phyloP scores from a whole-genome alignment of 148 eudicot genomes.

The Rhododendron williamsianum region DNA sequence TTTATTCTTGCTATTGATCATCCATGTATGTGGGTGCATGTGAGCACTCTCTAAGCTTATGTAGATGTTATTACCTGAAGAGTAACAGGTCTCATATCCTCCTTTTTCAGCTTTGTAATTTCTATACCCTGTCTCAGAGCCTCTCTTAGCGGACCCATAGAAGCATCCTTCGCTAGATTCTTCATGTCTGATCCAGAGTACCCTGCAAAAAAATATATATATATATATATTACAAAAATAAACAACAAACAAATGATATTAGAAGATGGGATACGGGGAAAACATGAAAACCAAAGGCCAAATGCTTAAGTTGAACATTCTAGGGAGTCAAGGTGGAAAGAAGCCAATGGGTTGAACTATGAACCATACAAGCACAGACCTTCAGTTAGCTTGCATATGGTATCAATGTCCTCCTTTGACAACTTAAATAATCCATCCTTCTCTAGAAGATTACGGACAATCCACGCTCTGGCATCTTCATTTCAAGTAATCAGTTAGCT shows the following conservation, averaged over 20 bases:
- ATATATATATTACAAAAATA: neutral
- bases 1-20: neutral
- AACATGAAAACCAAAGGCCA: neutral
- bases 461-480: slow-evolving; percentile 94
- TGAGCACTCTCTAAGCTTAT: neutral
- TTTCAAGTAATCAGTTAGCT: slow-evolving; percentile 12
- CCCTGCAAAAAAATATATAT: slow-evolving; percentile 34
- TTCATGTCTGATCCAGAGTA: slow-evolving; percentile 99
- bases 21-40: neutral
- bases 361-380: slow-evolving; percentile 31
- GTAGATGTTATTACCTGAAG: slow-evolving; percentile 45
- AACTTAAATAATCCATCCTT: slow-evolving; percentile 87
- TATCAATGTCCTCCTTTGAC: slow-evolving; percentile 62
- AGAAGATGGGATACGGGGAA: neutral
- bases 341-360: slow-evolving; percentile 8
- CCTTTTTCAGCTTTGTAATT: slow-evolving; percentile 73
- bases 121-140: slow-evolving; percentile 77
- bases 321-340: neutral
- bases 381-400: slow-evolving; percentile 77
- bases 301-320: neutral
- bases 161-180: slow-evolving; percentile 95
- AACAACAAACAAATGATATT: neutral
- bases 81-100: slow-evolving; percentile 91
- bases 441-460: slow-evolving; percentile 65
- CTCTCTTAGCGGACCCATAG: slow-evolving; percentile 98